phyloP scores from a whole-genome alignment of 352 stramenopile species.

The Phytopythium kandeliae region DNA sequence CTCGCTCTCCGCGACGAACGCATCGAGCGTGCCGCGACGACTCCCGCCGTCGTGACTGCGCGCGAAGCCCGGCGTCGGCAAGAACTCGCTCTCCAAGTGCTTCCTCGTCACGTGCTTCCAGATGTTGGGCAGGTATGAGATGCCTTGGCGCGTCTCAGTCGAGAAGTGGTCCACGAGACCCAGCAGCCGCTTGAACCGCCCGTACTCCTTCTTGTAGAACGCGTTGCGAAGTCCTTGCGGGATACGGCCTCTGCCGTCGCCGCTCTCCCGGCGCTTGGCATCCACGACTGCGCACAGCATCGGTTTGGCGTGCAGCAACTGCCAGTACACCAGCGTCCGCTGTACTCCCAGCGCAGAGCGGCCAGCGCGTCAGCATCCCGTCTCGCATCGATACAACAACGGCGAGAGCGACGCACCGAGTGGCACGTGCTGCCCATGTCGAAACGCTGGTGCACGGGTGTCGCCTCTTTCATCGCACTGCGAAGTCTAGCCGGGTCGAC shows the following conservation, averaged over 20 bases:
- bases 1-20: constrained; percentile 53
- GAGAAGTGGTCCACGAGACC: constrained; percentile 61
- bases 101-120: constrained; percentile 54
- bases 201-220: constrained; percentile 65
- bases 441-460: constrained; percentile 30
- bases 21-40: constrained; percentile 50
- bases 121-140: constrained; percentile 41
- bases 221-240: constrained; percentile 21
- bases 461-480: constrained; percentile 19
- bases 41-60: constrained; percentile 2
- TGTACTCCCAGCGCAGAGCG: constrained; percentile 11
- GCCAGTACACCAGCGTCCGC: constrained; percentile 73
- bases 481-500: constrained; percentile 25
- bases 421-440: constrained; percentile 78
- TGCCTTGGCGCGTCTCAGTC: constrained; percentile 35
- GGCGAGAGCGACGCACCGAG: constrained; percentile 31
- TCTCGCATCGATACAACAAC: not conserved
- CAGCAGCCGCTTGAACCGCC: constrained; percentile 67
- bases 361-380: not conserved
- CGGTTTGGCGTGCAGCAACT: constrained; percentile 74
- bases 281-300: constrained; percentile 76
- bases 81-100: constrained; percentile 43
- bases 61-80: constrained; percentile 20
- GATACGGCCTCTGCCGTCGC: constrained; percentile 42
- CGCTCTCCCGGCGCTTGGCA: constrained; percentile 38